Conservation (phyloP, 768 basidiomycete genomes). For the Coprinopsis sp. region DNA sequence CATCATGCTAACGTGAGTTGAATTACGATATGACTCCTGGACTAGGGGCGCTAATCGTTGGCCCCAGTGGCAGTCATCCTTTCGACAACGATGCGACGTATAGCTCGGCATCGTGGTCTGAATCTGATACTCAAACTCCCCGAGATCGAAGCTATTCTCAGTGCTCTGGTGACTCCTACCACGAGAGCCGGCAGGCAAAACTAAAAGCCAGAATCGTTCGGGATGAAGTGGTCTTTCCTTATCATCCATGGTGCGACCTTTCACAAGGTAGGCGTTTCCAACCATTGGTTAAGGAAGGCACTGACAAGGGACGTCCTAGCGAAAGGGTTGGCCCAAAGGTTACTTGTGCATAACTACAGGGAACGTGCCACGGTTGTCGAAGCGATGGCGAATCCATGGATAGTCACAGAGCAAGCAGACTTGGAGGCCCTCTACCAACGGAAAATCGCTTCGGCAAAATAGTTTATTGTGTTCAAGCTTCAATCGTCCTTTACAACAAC, state of each 20-base stretch:
- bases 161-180: not conserved
- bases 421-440: constrained; percentile 58
- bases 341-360: constrained; percentile 55
- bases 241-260: constrained; percentile 50
- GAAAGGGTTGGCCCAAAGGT: constrained; percentile 48
- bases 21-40: not conserved
- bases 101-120: constrained; percentile 31
- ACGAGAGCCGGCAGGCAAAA: constrained; percentile 9
- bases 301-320: constrained; percentile 34
- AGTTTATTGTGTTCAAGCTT: not conserved
- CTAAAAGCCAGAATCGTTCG: constrained; percentile 69
- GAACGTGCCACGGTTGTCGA: constrained; percentile 58
- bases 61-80: constrained; percentile 63
- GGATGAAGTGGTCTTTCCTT: constrained; percentile 53
- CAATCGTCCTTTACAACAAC: not conserved
- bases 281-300: not conserved
- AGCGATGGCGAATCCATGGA: constrained; percentile 66
- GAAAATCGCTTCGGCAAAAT: constrained; percentile 32
- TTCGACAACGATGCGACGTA: constrained; percentile 55
- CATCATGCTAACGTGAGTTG: constrained; percentile 78
- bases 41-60: constrained; percentile 1
- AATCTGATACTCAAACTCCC: not conserved
- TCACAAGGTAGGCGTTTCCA: constrained; percentile 47
- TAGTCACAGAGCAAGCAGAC: constrained; percentile 53
- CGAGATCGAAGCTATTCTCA: not conserved